Evolutionary conservation across 306 rosid genomes (phyloP), one percentile per base, ranked within the genome.

Genomic region (Lotus japonicus): DNA sequence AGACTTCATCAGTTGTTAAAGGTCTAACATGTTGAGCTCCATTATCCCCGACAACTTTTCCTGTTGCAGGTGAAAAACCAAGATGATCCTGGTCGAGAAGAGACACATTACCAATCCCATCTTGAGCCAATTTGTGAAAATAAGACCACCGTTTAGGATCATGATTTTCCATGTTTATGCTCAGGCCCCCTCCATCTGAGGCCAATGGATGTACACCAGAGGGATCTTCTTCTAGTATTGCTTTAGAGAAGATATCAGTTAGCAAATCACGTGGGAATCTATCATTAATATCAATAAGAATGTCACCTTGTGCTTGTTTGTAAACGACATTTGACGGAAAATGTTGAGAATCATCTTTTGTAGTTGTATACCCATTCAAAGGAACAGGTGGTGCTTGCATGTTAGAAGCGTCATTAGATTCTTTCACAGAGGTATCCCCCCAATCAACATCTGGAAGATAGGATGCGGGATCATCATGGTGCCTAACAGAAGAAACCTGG

Each of bases 241-340:
- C 96, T 87, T 87, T 91, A 71, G 95, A 91, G 71, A 82, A 91
- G 66, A 91, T 82, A 67, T 91, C 97, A 54, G 85, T 83, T 33
- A 92, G 88, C 68, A 89, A 67, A 68, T 89, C 87, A 60, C 96
- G 92, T 65, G 97, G 91, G 69, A 92, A 87, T 43, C 96, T 83
- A 65, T 92, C 96, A 52, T 84, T 87, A 56, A 92, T 92, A 63
- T 92, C 89, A 68, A 92, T 86, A 51, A 80, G 70, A 61, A 91
- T 91, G 82, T 88, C 92, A 51, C 87, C 91, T 64, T 84, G 89
- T 63, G 72, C 64, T 17, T 81, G 77, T 62, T 76, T 50, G 12
- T 96, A 82, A 49, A 57, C 73, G 63, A 39, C 76, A 64, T 68
- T 58, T 6, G 75, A 11, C 14, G 85, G 68, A 55, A 64, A 69